Evolutionary conservation across 345 rosid species (phyloP), one percentile per base, ranked within the genome.

Genomic region (Dipteronia dyeriana): DNA sequence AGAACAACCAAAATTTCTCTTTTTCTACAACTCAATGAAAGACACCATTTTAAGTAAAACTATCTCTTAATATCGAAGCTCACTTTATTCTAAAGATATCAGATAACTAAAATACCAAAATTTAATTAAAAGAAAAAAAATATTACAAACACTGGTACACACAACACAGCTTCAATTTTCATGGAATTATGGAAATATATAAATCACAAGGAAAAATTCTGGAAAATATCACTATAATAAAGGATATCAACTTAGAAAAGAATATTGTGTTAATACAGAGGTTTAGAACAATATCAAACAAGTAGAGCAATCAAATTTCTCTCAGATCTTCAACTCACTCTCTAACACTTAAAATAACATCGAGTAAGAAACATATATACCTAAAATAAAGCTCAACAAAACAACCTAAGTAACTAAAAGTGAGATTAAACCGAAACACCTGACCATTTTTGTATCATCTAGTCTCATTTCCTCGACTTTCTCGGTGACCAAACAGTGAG

Each of bases 401-500:
- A 53, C n/a, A 53, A 16, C 57, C 57, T 4, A 53, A 53, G 7
- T 53, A 53, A 16, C 57, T 16, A 53, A 53, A 53, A 53, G 17
- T 53, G 20, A 16, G 57, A 53, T 16, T 53, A 11, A 53, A 53
- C 57, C 57, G 3, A 16, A 16, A 53, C 57, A 53, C 63, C 5
- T 19, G 63, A 20, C 13, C 22, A 59, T 20, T 53, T 53, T 53
- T 17, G 6, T 16, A 17, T 14, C 57, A 53, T 3, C 19, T 16
- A 16, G 57, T 16, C 57, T 53, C 57, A 16, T 45, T 43, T n/a
- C 9, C 0, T 5, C 1, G 10, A 51, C 22, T 61, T 70, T 70
- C 22, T 39, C 38, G 4, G 56, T 69, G 43, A 26, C 61, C 75
- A 69, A 77, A 70, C 47, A 65, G 22, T 22, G 56, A 47, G 26